These are phyloP conservation scores for Niebla homalea DNA, from an alignment of 495 filamentous ascomycete genomes.

Conservation along the genomic window DNA sequence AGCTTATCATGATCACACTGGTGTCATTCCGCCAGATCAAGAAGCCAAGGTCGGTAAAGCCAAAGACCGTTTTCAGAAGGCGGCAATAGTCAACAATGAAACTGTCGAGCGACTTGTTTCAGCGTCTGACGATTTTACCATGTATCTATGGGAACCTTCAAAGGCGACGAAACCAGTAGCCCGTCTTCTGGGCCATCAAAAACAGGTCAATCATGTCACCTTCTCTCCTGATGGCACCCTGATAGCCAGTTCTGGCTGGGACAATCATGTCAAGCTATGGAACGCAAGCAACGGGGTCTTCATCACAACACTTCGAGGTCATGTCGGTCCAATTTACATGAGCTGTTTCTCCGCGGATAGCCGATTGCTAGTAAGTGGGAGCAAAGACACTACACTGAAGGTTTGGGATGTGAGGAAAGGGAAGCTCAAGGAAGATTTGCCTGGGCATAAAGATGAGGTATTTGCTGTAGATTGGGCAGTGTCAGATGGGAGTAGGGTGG, in stretches of 20 bases:
- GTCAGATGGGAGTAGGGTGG: constrained; percentile 62
- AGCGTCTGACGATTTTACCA: constrained; percentile 89
- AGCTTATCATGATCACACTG: constrained; percentile 74
- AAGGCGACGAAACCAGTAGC: constrained; percentile 69
- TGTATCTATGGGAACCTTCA: constrained; percentile 88
- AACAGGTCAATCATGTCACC: constrained; percentile 87
- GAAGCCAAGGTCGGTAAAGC: constrained; percentile 65
- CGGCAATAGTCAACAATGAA: constrained; percentile 64
- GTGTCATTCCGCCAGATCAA: constrained; percentile 49
- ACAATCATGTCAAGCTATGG: constrained; percentile 89
- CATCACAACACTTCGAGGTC: constrained; percentile 72
- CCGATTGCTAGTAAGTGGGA: constrained; percentile 65
- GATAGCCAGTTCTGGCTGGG: constrained; percentile 80
- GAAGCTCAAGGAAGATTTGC: constrained; percentile 74
- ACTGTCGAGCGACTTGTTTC: constrained; percentile 79
- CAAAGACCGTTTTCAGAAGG: constrained; percentile 72
- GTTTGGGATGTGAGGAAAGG: constrained; percentile 81
- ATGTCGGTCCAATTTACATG: constrained; percentile 89
- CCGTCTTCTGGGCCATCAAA: constrained; percentile 85
- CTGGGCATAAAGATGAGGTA: constrained; percentile 90
- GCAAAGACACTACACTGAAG: constrained; percentile 90
- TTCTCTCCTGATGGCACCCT: constrained; percentile 80
- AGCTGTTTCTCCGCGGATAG: constrained; percentile 84
- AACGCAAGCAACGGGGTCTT: constrained; percentile 63
- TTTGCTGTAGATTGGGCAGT: constrained; percentile 88